Evolutionary conservation across 148 eudicot species (phyloP).

Genomic region (Nyssa sinensis): DNA sequence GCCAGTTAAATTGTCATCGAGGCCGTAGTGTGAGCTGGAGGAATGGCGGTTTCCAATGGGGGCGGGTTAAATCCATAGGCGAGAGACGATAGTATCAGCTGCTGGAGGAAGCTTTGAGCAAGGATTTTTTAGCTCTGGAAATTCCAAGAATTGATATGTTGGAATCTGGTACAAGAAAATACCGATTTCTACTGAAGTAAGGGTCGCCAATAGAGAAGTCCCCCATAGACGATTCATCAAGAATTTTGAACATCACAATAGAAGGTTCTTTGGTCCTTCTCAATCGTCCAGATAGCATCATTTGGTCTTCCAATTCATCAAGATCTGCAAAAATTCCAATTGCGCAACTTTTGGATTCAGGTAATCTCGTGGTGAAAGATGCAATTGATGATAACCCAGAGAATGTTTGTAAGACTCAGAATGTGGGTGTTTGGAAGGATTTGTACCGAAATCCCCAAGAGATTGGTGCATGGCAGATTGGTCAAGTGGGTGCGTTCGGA

Average conservation of each 20-base stretch:
- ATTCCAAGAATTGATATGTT: not conserved
- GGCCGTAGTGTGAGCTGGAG: too few species aligned
- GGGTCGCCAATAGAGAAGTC: conserved; percentile 23
- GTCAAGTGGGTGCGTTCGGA: conserved; percentile 32
- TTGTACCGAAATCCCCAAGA: conserved; percentile 19
- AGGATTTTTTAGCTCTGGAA: conserved; percentile 18
- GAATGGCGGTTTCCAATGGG: too few species aligned
- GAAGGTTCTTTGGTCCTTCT: conserved; percentile 13
- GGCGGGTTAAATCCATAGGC: too few species aligned
- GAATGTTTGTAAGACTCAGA: not conserved
- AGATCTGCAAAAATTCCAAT: too few species aligned
- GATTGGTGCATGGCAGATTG: conserved; percentile 29
- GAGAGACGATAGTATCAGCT: too few species aligned
- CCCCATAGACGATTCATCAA: conserved; percentile 22
- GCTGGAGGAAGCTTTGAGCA: conserved; percentile 8
- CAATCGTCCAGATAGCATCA: not conserved
- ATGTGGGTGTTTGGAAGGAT: conserved; percentile 33
- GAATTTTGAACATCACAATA: conserved; percentile 3
- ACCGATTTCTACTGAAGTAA: not conserved
- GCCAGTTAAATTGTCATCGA: too few species aligned
- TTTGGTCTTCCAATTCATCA: conserved; percentile 42
- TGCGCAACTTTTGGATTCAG: conserved; percentile 29
- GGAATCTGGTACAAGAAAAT: conserved; percentile 30
- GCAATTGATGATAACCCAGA: conserved; percentile 11
- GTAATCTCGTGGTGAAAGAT: conserved; percentile 33